Evolutionary conservation across 1,284 basidiomycete genomes (phyloP).

Genomic region (Apiotrichum gracile): DNA sequence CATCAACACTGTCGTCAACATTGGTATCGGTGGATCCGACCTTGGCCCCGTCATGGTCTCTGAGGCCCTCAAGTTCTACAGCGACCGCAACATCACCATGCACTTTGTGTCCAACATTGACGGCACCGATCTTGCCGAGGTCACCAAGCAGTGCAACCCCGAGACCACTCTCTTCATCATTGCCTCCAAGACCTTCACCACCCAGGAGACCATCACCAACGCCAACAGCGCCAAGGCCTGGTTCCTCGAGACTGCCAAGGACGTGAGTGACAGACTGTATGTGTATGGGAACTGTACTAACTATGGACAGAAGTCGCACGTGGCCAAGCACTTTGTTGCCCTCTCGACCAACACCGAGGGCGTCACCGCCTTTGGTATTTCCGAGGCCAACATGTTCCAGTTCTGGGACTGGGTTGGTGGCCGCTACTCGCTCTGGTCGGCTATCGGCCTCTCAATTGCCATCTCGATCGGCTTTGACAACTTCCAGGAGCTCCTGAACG

Average conservation of each 20-base stretch:
- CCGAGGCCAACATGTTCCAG: conserved; percentile 92
- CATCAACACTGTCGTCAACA: conserved; percentile 94
- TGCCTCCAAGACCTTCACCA: conserved; percentile 97
- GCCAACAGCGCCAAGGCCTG: conserved; percentile 88
- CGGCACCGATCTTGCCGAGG: conserved; percentile 93
- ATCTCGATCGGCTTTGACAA: conserved; percentile 89
- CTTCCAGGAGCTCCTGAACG: conserved; percentile 82
- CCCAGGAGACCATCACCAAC: conserved; percentile 99
- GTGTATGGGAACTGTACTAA: background rate
- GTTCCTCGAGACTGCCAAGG: conserved; percentile 81
- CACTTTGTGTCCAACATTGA: conserved; percentile 98
- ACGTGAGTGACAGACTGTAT: conserved; percentile 45
- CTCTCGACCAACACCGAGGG: conserved; percentile 93
- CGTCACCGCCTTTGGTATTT: conserved; percentile 92
- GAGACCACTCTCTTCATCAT: conserved; percentile 97
- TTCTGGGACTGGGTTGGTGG: conserved; percentile 99
- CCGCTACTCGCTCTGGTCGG: conserved; percentile 96
- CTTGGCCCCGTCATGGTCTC: conserved; percentile 98
- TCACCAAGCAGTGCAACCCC: conserved; percentile 71
- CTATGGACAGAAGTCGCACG: conserved; percentile 62
- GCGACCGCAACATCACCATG: conserved; percentile 77
- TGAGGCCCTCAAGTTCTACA: conserved; percentile 90
- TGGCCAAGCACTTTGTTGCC: conserved; percentile 98
- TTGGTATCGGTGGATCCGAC: conserved; percentile 97
- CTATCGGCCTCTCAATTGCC: conserved; percentile 92